phyloP scores from a whole-genome alignment of 192 early-diverging fungal species.

The Pilobolus umbonatus region DNA sequence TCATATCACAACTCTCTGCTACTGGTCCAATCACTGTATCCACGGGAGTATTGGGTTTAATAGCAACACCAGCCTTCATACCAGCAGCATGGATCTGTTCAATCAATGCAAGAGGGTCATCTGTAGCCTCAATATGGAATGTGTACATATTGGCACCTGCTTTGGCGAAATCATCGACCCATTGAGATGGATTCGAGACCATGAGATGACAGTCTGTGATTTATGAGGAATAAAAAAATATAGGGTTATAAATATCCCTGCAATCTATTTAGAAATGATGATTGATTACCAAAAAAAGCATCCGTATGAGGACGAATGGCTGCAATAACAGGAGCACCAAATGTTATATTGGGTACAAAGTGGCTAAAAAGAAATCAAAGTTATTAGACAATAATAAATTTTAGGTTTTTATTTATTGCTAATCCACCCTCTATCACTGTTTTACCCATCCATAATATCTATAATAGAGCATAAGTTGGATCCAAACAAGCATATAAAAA shows the following conservation, averaged over 20 bases:
- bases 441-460: conserved; percentile 93
- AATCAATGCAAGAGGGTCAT: conserved; percentile 71
- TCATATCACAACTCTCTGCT: conserved; percentile 73
- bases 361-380: conserved; percentile 52
- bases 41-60: conserved; percentile 86
- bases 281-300: conserved; percentile 71
- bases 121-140: conserved; percentile 91
- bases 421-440: not conserved
- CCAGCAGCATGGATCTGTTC: conserved; percentile 71
- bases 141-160: conserved; percentile 85
- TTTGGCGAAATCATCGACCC: conserved; percentile 92
- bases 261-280: not conserved
- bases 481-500: not conserved
- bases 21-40: conserved; percentile 52
- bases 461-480: conserved; percentile 12
- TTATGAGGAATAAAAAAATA: conserved; percentile 6
- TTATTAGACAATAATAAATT: not conserved
- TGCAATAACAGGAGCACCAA: conserved; percentile 90
- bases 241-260: too few relatives aligned
- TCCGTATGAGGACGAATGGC: conserved; percentile 80
- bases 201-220: conserved; percentile 56
- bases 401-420: not conserved
- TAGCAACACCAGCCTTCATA: conserved; percentile 90
- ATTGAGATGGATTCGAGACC: conserved; percentile 58
- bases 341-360: conserved; percentile 96